Evolutionary conservation across 495 filamentous ascomycete species (phyloP), one percentile per base, ranked within the genome.

Genomic region (Parmelia sp.): DNA sequence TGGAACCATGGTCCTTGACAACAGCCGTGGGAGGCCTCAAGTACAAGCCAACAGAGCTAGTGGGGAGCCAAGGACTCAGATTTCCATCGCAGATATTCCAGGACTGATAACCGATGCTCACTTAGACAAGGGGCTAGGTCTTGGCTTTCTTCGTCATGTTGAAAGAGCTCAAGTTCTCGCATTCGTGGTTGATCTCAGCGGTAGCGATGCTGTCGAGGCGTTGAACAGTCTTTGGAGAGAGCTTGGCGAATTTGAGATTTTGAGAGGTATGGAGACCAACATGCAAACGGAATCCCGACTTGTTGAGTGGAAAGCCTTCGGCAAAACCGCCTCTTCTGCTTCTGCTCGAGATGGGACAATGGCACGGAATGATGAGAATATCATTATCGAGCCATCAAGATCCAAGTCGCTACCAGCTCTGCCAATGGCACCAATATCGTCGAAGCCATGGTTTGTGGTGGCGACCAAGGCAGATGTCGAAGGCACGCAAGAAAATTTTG

Each of bases 381-480:
- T 76, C n/a, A 68, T 77, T 23, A 71, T 77, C 29, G 72, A 77
- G 37, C 56, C 74, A 3, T 72, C 70, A 1, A 65, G 68, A 36
- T 66, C 71, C 31, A 31, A 44, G 12, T 53, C 42, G 29, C 53
- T 68, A 33, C 35, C 67, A 27, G 66, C 56, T 37, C 53, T 69
- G 72, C 75, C 21, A 49, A 70, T 60, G 17, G 80, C 88, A 21
- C 85, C 89, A 49, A 89, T 95, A 57, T 88, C 89, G 21, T 80
- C 81, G 14, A 98, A 98, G 73, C 91, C 93, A 9, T 98, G 95
- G 95, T 94, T 96, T 69, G 92, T 97, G 2, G 89, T 97, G 42
- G 95, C 92, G 12, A 96, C 92, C 42, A 98, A 98, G 74, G 92
- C 90, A 14, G 94, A 98, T 74, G 71, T 97, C 57, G 82, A 84